Conservation (phyloP, 2,329 filamentous ascomycete genomes). For the Diplodia intermedia region DNA sequence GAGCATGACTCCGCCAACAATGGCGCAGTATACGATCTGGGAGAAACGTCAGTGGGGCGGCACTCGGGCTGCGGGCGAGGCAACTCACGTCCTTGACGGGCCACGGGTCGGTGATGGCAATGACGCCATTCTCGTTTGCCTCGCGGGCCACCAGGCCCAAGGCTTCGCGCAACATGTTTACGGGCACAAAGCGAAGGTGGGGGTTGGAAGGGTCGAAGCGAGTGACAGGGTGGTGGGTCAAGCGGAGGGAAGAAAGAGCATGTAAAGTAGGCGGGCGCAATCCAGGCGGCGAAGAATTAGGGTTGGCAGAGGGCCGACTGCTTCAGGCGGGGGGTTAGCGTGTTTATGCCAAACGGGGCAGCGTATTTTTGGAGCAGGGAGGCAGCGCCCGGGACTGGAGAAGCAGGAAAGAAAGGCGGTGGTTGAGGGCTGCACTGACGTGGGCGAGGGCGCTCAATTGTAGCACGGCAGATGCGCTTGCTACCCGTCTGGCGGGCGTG, state of each 20-base stretch:
- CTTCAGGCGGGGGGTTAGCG: conserved; percentile 21
- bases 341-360: conserved; percentile 21
- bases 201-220: background rate
- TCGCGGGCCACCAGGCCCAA: conserved; percentile 35
- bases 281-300: conserved; percentile 24
- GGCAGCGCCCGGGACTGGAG: background rate
- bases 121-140: conserved; percentile 39
- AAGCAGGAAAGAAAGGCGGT: conserved; percentile 16
- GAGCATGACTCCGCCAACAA: conserved; percentile 81
- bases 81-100: conserved; percentile 50
- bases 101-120: conserved; percentile 49
- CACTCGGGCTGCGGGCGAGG: background rate
- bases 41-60: conserved; percentile 60
- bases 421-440: conserved; percentile 22
- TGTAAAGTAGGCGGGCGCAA: conserved; percentile 22
- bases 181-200: conserved; percentile 1
- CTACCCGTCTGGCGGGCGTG: conserved; percentile 27
- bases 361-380: background rate
- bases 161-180: conserved; percentile 25
- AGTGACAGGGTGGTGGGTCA: conserved; percentile 9
- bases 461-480: conserved; percentile 28
- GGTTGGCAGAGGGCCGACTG: background rate
- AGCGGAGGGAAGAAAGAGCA: conserved; percentile 16
- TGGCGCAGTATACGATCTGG: conserved; percentile 32
- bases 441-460: conserved; percentile 20